A percentile compares a stretch with the other conserved stretches of the same genome.
phyloP scores from a whole-genome alignment of 75 land plant genomes.

The Pinus taeda region DNA sequence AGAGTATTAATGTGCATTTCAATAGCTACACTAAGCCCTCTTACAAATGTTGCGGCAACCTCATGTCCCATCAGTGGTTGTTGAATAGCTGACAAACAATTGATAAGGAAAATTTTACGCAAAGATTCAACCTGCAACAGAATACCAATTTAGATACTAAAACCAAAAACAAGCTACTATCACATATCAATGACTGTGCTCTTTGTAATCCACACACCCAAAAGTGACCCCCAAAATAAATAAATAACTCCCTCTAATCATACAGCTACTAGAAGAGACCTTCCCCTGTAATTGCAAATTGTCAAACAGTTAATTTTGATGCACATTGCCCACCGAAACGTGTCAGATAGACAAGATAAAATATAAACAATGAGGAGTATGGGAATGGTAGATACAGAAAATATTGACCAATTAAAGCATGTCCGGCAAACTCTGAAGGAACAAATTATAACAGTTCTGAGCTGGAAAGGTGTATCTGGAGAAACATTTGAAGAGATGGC shows the following conservation, averaged over 20 bases:
- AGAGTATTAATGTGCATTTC: constrained; percentile 53
- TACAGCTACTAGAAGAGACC: neutral
- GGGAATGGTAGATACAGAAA: neutral
- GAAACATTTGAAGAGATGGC: neutral
- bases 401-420: neutral
- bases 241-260: neutral
- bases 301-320: neutral
- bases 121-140: constrained; percentile 30
- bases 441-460: neutral
- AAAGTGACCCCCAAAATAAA: neutral
- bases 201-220: neutral
- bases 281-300: neutral
- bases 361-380: too few species aligned
- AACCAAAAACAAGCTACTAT: neutral
- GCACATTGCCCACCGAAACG: neutral
- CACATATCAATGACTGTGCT: neutral
- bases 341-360: neutral
- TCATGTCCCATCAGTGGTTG: constrained; percentile 72
- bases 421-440: neutral
- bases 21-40: constrained; percentile 48
- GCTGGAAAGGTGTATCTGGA: neutral
- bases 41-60: constrained; percentile 55
- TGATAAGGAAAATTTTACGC: constrained; percentile 86
- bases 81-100: constrained; percentile 86
- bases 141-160: neutral